A percentile compares a stretch with the other conserved stretches of the same genome.
Evolutionary conservation across 2,329 filamentous ascomycete species (phyloP).

Genomic region (Trichoderma citrinoviride): DNA sequence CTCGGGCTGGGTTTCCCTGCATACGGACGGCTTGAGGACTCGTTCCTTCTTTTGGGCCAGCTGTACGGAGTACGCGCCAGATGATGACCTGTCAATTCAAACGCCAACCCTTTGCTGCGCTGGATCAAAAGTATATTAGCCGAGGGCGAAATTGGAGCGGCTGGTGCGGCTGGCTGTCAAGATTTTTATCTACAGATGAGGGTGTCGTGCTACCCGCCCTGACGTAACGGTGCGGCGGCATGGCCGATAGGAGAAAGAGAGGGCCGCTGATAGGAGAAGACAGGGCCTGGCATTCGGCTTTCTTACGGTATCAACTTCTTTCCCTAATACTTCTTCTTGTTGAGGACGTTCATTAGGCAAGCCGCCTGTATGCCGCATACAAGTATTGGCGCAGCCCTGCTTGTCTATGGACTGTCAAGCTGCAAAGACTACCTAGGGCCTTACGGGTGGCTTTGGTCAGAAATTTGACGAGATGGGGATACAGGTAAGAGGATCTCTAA

Average conservation of each 20-base stretch:
- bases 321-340: background rate
- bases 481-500: no score
- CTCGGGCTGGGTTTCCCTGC: background rate
- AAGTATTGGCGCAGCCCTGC: background rate
- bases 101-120: background rate
- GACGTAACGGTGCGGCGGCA: conserved; percentile 2
- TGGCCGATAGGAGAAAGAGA: background rate
- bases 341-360: background rate
- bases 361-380: background rate
- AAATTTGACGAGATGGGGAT: no score
- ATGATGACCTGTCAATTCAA: conserved; percentile 11
- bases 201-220: conserved; percentile 2
- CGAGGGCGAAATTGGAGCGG: conserved; percentile 6
- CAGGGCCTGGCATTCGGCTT: background rate
- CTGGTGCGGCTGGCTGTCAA: conserved; percentile 18
- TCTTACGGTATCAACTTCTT: background rate
- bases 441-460: no score
- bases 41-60: background rate
- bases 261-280: no score
- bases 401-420: no score
- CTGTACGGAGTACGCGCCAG: background rate
- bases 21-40: background rate
- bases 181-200: background rate
- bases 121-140: conserved; percentile 14
- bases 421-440: no score